phyloP scores from a whole-genome alignment of 2,329 filamentous ascomycete genomes.

The Ophiostoma perfectum region DNA sequence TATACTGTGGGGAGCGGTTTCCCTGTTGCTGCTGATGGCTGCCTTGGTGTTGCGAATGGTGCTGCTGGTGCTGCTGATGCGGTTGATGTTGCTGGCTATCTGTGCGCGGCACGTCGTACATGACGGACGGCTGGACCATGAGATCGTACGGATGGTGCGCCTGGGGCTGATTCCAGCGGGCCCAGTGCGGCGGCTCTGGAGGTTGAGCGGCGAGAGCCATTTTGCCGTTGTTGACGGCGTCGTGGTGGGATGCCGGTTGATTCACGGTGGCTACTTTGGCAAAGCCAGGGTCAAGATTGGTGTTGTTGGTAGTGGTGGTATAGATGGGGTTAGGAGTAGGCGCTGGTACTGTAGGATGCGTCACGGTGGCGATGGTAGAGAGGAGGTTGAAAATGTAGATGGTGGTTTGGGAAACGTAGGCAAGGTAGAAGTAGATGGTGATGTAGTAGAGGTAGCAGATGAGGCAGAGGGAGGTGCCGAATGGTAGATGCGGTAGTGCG shows the following conservation, averaged over 20 bases:
- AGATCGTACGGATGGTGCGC: conserved; percentile 22
- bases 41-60: conserved; percentile 16
- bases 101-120: conserved; percentile 12
- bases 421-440: not conserved
- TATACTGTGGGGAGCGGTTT: not conserved
- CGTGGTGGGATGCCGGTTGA: not conserved
- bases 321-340: not conserved
- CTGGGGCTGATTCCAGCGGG: conserved; percentile 49
- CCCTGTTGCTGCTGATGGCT: conserved; percentile 8
- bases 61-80: conserved; percentile 14
- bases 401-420: no score
- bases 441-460: not conserved
- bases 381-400: not conserved
- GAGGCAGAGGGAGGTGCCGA: no score
- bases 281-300: not conserved
- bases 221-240: conserved; percentile 31
- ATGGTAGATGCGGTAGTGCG: no score
- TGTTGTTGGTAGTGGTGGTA: not conserved
- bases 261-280: conserved; percentile 9
- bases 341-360: not conserved
- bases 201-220: conserved; percentile 48
- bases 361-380: not conserved
- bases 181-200: conserved; percentile 46
- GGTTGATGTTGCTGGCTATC: conserved; percentile 6
- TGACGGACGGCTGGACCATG: not conserved